Evolutionary conservation across 2,329 filamentous ascomycete genomes (phyloP).

Genomic region (Clonostachys rosea): DNA sequence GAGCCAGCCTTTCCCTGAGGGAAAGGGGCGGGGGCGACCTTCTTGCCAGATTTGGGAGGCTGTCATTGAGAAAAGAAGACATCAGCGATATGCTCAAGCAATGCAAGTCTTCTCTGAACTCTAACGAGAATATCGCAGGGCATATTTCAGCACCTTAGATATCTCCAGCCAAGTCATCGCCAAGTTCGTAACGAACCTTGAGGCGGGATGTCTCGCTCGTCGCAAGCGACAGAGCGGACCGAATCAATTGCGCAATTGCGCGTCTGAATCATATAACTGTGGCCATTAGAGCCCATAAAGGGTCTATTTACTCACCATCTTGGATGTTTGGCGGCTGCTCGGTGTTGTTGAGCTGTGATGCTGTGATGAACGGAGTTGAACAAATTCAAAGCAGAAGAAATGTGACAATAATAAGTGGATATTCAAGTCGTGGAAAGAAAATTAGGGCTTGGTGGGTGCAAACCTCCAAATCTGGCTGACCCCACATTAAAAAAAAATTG

Average conservation of each 20-base stretch:
- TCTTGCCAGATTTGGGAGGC: constrained; percentile 98
- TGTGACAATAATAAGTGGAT: constrained; percentile 7
- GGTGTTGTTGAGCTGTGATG: background rate
- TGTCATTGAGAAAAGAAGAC: constrained; percentile 99
- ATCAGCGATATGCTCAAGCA: constrained; percentile 84
- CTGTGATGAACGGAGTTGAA: constrained; percentile 15
- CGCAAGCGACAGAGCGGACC: constrained; percentile 19
- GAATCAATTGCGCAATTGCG: constrained; percentile 22
- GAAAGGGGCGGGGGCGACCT: constrained; percentile 95
- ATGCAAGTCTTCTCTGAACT: constrained; percentile 82
- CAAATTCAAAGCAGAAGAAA: constrained; percentile 11
- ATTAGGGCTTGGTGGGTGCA: constrained; percentile 27
- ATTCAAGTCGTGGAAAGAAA: constrained; percentile 22
- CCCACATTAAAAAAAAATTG: constrained; percentile 7
- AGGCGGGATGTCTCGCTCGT: constrained; percentile 26
- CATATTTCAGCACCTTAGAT: constrained; percentile 47
- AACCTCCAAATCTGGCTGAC: too few relatives aligned
- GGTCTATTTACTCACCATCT: constrained; percentile 33
- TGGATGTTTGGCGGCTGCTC: constrained; percentile 28
- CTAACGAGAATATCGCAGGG: constrained; percentile 67
- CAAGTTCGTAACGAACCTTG: constrained; percentile 9
- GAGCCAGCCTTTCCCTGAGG: constrained; percentile 83
- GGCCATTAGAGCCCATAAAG: constrained; percentile 29
- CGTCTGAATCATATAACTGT: constrained; percentile 27
- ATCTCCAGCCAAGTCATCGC: constrained; percentile 67